A percentile compares a stretch with the other conserved stretches of the same genome.
Evolutionary conservation across 148 eudicot genomes (phyloP).

Genomic region (Simmondsia chinensis): DNA sequence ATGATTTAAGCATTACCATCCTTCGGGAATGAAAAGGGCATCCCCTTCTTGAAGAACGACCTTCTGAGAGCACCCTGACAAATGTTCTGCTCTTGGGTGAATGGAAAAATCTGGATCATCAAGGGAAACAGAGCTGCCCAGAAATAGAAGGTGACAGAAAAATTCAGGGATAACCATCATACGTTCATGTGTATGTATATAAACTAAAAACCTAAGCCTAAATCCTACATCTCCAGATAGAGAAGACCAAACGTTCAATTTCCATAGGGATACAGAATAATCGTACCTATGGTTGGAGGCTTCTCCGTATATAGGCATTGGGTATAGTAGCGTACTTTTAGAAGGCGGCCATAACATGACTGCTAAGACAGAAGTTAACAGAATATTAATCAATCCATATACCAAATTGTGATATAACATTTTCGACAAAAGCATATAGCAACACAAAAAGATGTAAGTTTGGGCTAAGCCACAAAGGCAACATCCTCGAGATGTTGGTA

Average conservation of each 20-base stretch:
- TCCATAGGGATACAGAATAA: neutral
- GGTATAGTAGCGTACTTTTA: constrained; percentile 62
- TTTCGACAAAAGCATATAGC: too few species aligned
- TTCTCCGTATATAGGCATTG: constrained; percentile 88
- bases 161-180: constrained; percentile 2
- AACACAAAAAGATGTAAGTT: neutral
- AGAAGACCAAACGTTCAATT: neutral
- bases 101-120: constrained; percentile 54
- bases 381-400: constrained; percentile 1
- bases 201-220: too few species aligned
- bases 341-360: constrained; percentile 95
- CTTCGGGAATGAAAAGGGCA: constrained; percentile 90
- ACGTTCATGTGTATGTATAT: too few species aligned
- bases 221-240: neutral
- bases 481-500: too few species aligned
- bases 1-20: constrained; percentile 48
- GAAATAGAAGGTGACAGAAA: constrained; percentile 4
- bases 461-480: neutral
- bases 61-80: constrained; percentile 51
- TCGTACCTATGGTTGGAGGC: constrained; percentile 89
- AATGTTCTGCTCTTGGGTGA: constrained; percentile 58
- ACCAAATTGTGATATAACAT: neutral
- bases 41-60: constrained; percentile 78
- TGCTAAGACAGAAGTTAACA: constrained; percentile 20
- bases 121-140: constrained; percentile 55